These are phyloP conservation scores for Fomitiporia mediterranea DNA, from an alignment of 1,284 basidiomycete genomes.

Conservation along the genomic window DNA sequence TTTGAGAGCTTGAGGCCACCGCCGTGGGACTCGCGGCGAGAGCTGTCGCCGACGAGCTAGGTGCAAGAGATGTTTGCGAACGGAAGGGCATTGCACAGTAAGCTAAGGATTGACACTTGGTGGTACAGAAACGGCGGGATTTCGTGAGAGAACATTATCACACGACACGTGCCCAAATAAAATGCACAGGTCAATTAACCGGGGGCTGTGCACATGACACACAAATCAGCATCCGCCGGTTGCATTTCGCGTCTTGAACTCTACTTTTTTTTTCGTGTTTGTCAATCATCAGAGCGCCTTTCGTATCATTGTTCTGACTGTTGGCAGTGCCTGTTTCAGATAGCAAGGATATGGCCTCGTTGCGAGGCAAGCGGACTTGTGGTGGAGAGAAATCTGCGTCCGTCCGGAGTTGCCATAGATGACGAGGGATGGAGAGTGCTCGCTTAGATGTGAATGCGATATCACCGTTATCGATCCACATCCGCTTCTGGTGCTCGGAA, in stretches of 20 bases:
- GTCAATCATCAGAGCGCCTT: neutral
- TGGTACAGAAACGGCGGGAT: neutral
- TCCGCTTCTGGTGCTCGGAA: too few relatives aligned
- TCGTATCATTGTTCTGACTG: neutral
- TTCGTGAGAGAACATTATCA: neutral
- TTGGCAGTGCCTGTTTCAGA: constrained; percentile 1
- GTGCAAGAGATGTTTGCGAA: neutral
- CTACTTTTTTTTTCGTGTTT: neutral
- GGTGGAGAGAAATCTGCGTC: too few relatives aligned
- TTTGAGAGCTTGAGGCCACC: neutral
- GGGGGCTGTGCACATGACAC: neutral
- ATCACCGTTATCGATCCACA: constrained; percentile 2
- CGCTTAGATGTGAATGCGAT: neutral
- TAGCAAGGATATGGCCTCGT: neutral
- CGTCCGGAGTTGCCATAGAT: too few relatives aligned
- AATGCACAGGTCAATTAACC: neutral
- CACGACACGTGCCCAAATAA: neutral
- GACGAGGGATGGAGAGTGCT: too few relatives aligned
- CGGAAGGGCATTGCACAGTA: neutral
- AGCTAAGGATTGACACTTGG: neutral
- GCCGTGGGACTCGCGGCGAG: neutral
- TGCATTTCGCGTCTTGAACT: neutral
- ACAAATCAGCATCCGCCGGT: neutral
- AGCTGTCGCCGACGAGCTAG: neutral
- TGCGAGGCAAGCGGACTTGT: neutral